Percentiles rank a stretch among this genome's conserved stretches.
Conservation (phyloP, 176 grass and related monocot genomes). For the Guadua angustifolia region DNA sequence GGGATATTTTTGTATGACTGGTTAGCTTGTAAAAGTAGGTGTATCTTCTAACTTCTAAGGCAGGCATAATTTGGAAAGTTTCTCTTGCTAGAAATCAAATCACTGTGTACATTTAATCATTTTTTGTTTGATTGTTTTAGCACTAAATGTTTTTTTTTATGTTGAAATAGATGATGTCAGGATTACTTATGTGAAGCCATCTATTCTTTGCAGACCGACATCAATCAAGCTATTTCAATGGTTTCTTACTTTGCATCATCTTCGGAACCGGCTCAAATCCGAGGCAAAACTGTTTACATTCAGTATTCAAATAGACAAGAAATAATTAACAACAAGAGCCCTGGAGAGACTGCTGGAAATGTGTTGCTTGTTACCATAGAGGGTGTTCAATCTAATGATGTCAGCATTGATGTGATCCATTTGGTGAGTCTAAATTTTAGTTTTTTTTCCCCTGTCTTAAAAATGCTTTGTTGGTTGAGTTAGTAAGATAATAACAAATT, state of each 20-base stretch:
- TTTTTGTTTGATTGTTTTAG: neutral
- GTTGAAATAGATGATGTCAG: slow-evolving; percentile 12
- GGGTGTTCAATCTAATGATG: slow-evolving; percentile 93
- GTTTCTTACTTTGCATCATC: slow-evolving; percentile 96
- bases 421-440: slow-evolving; percentile 67
- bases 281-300: slow-evolving; percentile 95
- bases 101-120: neutral
- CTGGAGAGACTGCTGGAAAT: slow-evolving; percentile 85
- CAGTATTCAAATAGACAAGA: slow-evolving; percentile 99
- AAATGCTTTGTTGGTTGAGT: slow-evolving; percentile 32
- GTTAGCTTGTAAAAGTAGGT: neutral
- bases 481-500: slow-evolving; percentile 33
- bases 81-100: slow-evolving; percentile 10
- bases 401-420: slow-evolving; percentile 95
- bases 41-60: neutral
- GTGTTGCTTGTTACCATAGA: slow-evolving; percentile 97
- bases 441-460: neutral
- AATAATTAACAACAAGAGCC: slow-evolving; percentile 86
- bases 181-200: slow-evolving; percentile 21
- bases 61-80: neutral
- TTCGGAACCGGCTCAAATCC: slow-evolving; percentile 90
- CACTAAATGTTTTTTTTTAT: slow-evolving; percentile 7
- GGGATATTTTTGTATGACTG: neutral
- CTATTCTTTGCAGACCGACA: slow-evolving; percentile 65
- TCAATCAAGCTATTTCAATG: slow-evolving; percentile 98